A percentile compares a stretch with the other conserved stretches of the same genome.
Evolutionary conservation across 495 filamentous ascomycete species (phyloP).

Genomic region (Aspergillus cavernicola): DNA sequence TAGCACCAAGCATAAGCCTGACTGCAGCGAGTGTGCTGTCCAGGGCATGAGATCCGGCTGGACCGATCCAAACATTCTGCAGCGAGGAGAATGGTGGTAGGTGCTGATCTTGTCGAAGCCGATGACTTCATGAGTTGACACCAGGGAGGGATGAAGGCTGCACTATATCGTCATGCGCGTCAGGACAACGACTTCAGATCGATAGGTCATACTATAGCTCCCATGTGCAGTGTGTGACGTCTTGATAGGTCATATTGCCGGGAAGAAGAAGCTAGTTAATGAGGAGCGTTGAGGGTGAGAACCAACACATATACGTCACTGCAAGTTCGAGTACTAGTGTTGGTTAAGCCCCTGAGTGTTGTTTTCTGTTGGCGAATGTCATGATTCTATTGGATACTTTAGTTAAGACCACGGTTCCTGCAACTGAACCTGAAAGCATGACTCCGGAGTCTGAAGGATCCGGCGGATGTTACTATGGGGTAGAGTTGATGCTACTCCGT

Average conservation of each 20-base stretch:
- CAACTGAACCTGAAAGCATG: not conserved
- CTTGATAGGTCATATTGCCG: not conserved
- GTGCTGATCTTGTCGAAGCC: not conserved
- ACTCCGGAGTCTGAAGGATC: constrained; percentile 6
- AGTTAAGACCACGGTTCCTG: not conserved
- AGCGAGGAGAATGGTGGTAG: not conserved
- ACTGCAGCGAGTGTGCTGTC: too few relatives aligned
- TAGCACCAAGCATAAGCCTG: too few relatives aligned
- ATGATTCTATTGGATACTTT: not conserved
- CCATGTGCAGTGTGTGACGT: not conserved
- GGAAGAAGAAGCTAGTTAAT: not conserved
- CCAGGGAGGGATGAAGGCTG: not conserved
- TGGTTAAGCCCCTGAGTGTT: not conserved
- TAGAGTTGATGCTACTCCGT: not conserved
- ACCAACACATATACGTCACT: constrained; percentile 2
- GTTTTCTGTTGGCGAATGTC: constrained; percentile 2
- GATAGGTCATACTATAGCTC: not conserved
- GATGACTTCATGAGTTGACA: not conserved
- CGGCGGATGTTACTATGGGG: not conserved
- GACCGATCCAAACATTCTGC: too few relatives aligned
- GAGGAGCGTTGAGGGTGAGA: not conserved
- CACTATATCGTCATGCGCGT: not conserved
- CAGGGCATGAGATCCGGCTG: too few relatives aligned
- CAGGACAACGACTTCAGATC: too few relatives aligned
- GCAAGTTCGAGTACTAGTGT: not conserved